Evolutionary conservation across 2,329 filamentous ascomycete genomes (phyloP).

Genomic region (Sclerotinia trifoliorum): DNA sequence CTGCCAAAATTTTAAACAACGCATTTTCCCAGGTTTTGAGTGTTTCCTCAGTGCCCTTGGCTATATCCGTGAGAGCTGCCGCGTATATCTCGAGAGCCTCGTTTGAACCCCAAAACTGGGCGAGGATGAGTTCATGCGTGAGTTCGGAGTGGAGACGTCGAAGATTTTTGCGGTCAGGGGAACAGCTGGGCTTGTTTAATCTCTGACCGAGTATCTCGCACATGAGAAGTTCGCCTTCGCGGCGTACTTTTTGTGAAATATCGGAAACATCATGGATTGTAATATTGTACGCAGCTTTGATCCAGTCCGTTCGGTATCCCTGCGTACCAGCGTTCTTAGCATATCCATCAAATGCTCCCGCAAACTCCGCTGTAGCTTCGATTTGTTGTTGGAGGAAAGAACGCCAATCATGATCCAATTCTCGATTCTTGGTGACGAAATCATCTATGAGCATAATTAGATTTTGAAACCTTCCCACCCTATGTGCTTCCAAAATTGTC

Average conservation of each 20-base stretch:
- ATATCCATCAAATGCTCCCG: neutral
- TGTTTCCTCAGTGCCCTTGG: neutral
- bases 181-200: neutral
- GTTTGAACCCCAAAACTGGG: neutral
- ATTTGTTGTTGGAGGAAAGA: conserved; percentile 3
- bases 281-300: neutral
- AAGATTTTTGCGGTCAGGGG: neutral
- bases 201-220: neutral
- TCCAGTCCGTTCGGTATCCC: neutral
- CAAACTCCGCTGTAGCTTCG: neutral
- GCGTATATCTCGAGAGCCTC: neutral
- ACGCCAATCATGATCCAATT: conserved; percentile 10
- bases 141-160: neutral
- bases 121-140: neutral
- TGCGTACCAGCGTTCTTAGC: neutral
- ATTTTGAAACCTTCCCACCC: neutral
- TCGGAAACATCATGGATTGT: neutral
- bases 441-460: neutral
- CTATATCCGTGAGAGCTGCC: neutral
- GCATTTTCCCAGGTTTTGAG: neutral
- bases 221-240: conserved; percentile 1
- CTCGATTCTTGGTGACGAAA: neutral
- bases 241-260: neutral
- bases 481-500: neutral
- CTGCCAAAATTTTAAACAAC: neutral